phyloP scores from a whole-genome alignment of 2,329 filamentous ascomycete genomes.

The Camillea tinctor region DNA sequence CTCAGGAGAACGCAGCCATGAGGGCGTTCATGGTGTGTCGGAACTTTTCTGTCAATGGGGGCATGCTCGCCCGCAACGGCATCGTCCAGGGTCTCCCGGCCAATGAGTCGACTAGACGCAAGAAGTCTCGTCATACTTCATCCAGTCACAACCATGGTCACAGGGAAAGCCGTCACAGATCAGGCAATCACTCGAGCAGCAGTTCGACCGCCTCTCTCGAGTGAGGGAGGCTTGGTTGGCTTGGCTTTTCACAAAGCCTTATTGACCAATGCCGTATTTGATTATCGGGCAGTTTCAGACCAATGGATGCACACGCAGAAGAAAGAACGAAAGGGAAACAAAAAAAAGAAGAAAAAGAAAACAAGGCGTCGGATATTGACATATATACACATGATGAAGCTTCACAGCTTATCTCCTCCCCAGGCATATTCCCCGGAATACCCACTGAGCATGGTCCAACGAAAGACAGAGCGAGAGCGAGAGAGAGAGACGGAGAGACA shows the following conservation, averaged over 20 bases:
- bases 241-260: constrained; percentile 4
- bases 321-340: constrained; percentile 11
- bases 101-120: constrained; percentile 51
- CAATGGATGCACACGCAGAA: constrained; percentile 22
- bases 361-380: constrained; percentile 30
- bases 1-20: constrained; percentile 92
- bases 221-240: constrained; percentile 33
- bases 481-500: constrained; percentile 30
- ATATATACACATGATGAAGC: constrained; percentile 39
- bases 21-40: constrained; percentile 96
- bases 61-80: constrained; percentile 74
- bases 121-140: constrained; percentile 52
- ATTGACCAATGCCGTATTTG: constrained; percentile 10
- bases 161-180: constrained; percentile 47
- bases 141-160: constrained; percentile 40
- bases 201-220: constrained; percentile 61
- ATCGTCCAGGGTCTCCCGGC: constrained; percentile 66
- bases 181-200: constrained; percentile 60
- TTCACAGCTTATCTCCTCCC: constrained; percentile 36
- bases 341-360: constrained; percentile 19
- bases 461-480: constrained; percentile 24
- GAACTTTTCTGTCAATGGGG: constrained; percentile 95
- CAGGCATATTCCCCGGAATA: constrained; percentile 33
- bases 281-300: constrained; percentile 25
- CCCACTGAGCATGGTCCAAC: constrained; percentile 30